Conservation (phyloP, 208 protist species). For the Leptomonas seymouri region DNA sequence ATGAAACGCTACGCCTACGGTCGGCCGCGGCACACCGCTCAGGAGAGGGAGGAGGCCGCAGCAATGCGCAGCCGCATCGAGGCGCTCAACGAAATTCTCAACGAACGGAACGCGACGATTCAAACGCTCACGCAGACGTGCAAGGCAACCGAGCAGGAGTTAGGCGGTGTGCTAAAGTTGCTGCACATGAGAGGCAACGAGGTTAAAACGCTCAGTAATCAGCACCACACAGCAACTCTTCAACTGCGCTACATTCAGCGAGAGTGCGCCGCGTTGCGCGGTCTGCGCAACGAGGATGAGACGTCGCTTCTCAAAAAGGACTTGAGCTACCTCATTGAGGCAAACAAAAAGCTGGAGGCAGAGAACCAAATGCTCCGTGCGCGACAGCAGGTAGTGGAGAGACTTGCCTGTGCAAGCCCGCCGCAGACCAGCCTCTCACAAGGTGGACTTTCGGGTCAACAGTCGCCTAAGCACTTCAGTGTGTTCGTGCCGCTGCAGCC, state of each 20-base stretch:
- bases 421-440: too few relatives aligned
- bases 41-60: constrained; percentile 23
- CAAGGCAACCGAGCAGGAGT: constrained; percentile 45
- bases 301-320: constrained; percentile 40
- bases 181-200: constrained; percentile 61
- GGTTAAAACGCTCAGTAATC: constrained; percentile 40
- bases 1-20: constrained; percentile 79
- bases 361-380: constrained; percentile 57
- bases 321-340: constrained; percentile 64
- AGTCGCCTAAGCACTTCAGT: background rate
- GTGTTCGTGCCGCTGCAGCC: constrained; percentile 5
- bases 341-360: constrained; percentile 74
- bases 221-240: constrained; percentile 43
- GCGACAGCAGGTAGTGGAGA: constrained; percentile 33
- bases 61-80: constrained; percentile 43
- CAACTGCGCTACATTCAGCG: constrained; percentile 62
- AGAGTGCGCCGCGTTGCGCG: constrained; percentile 35
- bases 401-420: background rate
- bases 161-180: constrained; percentile 55
- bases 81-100: constrained; percentile 19
- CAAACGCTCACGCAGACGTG: constrained; percentile 26
- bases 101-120: constrained; percentile 15
- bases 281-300: constrained; percentile 22
- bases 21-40: constrained; percentile 28
- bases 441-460: background rate